phyloP scores from a whole-genome alignment of 2,329 filamentous ascomycete species.

The Metarhizium brunneum region DNA sequence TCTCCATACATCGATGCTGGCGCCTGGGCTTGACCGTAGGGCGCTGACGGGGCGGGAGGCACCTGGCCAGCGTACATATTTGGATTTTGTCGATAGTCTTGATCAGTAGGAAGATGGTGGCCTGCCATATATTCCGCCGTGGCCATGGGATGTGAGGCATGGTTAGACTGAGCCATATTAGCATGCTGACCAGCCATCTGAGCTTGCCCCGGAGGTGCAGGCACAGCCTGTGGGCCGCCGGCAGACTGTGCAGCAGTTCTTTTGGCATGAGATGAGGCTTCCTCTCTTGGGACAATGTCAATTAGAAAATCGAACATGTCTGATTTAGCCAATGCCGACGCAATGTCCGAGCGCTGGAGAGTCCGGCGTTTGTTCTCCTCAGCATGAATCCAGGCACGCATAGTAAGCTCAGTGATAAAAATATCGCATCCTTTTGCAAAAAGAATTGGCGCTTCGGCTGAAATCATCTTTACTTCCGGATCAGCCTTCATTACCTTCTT shows the following conservation, averaged over 20 bases:
- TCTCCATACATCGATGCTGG: conserved; percentile 63
- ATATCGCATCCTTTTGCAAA: conserved; percentile 99
- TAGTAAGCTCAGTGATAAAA: conserved; percentile 97
- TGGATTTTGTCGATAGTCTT: conserved; percentile 71
- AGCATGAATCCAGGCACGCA: conserved; percentile 98
- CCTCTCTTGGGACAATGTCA: conserved; percentile 94
- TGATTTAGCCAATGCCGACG: conserved; percentile 88
- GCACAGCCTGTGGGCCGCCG: conserved; percentile 30
- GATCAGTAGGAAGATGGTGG: conserved; percentile 56
- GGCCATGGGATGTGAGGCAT: conserved; percentile 47
- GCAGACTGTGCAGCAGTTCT: conserved; percentile 48
- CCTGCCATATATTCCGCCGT: conserved; percentile 54
- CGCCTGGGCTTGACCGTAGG: conserved; percentile 69
- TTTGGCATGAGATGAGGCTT: conserved; percentile 79
- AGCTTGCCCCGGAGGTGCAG: conserved; percentile 39
- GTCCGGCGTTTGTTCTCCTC: conserved; percentile 98
- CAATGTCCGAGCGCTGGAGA: conserved; percentile 91
- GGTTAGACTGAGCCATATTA: conserved; percentile 43
- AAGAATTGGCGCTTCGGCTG: conserved; percentile 90
- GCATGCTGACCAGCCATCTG: conserved; percentile 44
- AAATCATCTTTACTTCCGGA: conserved; percentile 99
- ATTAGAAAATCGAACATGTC: conserved; percentile 99
- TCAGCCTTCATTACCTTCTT: conserved; percentile 99
- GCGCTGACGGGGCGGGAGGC: conserved; percentile 59
- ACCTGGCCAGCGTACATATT: conserved; percentile 77